Percentiles rank a stretch among this genome's conserved stretches.
Evolutionary conservation across 768 basidiomycete genomes (phyloP).

Genomic region (Mycena rosella): DNA sequence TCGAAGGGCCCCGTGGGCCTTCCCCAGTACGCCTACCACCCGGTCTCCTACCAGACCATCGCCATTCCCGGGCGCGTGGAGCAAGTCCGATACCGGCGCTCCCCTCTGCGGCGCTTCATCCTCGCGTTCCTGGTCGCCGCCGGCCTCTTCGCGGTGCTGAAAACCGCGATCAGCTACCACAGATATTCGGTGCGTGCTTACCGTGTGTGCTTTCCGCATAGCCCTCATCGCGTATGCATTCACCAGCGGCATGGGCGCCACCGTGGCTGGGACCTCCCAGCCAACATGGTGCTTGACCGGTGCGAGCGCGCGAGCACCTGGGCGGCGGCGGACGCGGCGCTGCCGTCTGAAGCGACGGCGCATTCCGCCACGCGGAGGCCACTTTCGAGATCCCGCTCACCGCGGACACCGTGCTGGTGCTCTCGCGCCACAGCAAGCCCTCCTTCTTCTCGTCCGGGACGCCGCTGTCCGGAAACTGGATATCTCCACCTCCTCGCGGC

Average conservation of each 20-base stretch:
- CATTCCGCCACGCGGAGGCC: neutral
- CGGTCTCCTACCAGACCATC: too few relatives aligned
- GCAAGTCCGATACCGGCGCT: slow-evolving; percentile 1
- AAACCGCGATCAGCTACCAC: neutral
- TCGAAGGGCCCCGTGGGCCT: too few relatives aligned
- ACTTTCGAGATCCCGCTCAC: slow-evolving; percentile 16
- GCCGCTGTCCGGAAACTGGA: slow-evolving; percentile 10
- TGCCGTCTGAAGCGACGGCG: neutral
- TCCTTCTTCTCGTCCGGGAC: neutral
- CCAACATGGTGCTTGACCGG: neutral
- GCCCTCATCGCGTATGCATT: neutral
- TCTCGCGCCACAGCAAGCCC: neutral
- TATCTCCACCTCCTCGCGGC: slow-evolving; percentile 7
- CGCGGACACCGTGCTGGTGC: neutral
- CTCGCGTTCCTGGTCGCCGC: slow-evolving; percentile 1
- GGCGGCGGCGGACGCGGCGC: neutral
- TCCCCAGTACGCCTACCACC: too few relatives aligned
- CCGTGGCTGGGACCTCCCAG: slow-evolving; percentile 9
- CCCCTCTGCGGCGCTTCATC: slow-evolving; percentile 6
- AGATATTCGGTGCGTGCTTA: neutral
- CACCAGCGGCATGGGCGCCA: neutral
- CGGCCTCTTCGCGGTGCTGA: neutral
- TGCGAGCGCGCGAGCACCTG: slow-evolving; percentile 1
- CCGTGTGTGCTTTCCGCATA: too few relatives aligned
- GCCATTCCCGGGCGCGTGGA: too few relatives aligned